These are phyloP conservation scores for Aspergillus novoparasiticus DNA, from an alignment of 2,329 filamentous ascomycete genomes.

Conservation along the genomic window DNA sequence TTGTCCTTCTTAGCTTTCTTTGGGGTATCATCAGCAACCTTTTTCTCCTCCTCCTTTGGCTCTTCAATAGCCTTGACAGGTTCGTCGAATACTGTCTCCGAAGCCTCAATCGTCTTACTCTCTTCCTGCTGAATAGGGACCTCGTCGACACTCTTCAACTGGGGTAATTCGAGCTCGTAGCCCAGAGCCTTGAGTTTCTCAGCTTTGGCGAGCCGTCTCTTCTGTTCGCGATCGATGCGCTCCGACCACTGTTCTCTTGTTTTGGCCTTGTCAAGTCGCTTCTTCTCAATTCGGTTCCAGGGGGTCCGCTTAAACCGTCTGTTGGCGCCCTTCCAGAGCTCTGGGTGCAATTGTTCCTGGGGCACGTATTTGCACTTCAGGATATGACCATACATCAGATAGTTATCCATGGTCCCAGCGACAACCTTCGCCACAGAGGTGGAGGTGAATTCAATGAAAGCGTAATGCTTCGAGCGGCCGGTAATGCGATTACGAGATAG, in stretches of 20 bases:
- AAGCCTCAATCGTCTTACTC: conserved; percentile 36
- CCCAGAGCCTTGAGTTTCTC: conserved; percentile 77
- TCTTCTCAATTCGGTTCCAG: conserved; percentile 81
- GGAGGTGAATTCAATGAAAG: conserved; percentile 84
- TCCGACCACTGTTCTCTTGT: conserved; percentile 77
- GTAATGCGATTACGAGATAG: conserved; percentile 91
- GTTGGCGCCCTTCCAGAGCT: conserved; percentile 89
- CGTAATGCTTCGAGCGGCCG: conserved; percentile 88
- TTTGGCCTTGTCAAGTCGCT: conserved; percentile 71
- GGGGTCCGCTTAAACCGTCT: conserved; percentile 86
- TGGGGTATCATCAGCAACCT: conserved; percentile 19
- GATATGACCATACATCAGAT: conserved; percentile 91
- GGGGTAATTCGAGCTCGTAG: conserved; percentile 78
- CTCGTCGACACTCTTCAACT: conserved; percentile 65
- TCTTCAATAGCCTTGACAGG: conserved; percentile 23
- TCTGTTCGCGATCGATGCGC: conserved; percentile 72
- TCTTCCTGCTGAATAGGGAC: conserved; percentile 47
- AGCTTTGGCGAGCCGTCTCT: conserved; percentile 67
- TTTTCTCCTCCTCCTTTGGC: conserved; percentile 9
- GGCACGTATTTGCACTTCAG: conserved; percentile 83
- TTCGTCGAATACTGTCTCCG: conserved; percentile 33
- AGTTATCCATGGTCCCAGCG: conserved; percentile 95
- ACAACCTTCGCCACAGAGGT: conserved; percentile 86
- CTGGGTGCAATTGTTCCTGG: conserved; percentile 73
- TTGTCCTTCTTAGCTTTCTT: conserved; percentile 31